Evolutionary conservation across 805 yeast species (phyloP).

Genomic region (Starmerella floricola): DNA sequence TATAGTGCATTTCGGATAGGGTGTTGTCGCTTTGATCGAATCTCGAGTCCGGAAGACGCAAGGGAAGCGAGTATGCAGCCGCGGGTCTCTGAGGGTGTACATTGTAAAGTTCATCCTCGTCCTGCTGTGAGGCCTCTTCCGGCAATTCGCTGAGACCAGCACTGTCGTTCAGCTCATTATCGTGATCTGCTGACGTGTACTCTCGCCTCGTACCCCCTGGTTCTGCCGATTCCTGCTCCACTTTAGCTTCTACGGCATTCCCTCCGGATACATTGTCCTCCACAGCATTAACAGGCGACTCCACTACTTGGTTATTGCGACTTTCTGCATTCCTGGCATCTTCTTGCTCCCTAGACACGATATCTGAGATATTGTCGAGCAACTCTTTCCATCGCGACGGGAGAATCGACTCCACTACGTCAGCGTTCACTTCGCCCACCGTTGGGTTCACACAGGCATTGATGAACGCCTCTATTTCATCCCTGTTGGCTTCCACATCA

Average conservation of each 20-base stretch:
- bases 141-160: no score
- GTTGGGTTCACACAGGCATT: slow-evolving; percentile 9
- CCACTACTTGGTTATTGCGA: no score
- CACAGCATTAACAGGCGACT: neutral
- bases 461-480: slow-evolving; percentile 10
- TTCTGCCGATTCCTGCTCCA: no score
- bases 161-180: no score
- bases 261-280: neutral
- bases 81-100: no score
- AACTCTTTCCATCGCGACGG: slow-evolving; percentile 7
- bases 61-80: slow-evolving; percentile 26
- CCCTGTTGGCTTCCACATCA: neutral
- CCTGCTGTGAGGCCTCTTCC: no score
- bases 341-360: neutral
- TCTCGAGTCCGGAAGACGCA: slow-evolving; percentile 30
- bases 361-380: neutral
- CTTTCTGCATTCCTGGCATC: neutral
- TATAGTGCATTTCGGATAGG: slow-evolving; percentile 71
- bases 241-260: no score
- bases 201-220: no score
- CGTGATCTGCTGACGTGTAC: no score
- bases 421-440: slow-evolving; percentile 5
- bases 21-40: slow-evolving; percentile 29
- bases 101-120: no score
- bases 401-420: slow-evolving; percentile 7